Conservation (phyloP, 2,329 filamentous ascomycete genomes). For the Pseudogymnoascus sp. region DNA sequence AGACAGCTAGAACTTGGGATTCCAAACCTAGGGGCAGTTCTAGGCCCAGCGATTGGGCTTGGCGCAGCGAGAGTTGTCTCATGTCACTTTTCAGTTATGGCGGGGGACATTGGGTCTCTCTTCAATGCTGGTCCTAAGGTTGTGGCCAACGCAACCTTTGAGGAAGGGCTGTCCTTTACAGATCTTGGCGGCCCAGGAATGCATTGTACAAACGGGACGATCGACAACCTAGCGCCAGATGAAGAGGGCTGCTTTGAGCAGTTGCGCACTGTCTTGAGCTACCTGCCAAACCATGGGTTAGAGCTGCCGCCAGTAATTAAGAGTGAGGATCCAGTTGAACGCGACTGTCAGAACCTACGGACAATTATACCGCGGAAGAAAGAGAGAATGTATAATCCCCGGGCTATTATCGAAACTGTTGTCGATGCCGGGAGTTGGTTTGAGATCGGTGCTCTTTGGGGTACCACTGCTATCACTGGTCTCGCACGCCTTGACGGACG, state of each 20-base stretch:
- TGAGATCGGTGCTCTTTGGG: constrained; percentile 57
- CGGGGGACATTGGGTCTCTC: constrained; percentile 50
- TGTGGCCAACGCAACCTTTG: constrained; percentile 54
- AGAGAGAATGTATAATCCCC: constrained; percentile 52
- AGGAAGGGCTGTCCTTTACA: constrained; percentile 50
- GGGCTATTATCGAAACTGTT: constrained; percentile 47
- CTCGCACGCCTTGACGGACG: constrained; percentile 49
- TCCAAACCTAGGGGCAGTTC: constrained; percentile 53
- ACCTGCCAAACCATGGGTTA: constrained; percentile 49
- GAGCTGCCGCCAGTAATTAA: constrained; percentile 43
- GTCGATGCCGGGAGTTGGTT: constrained; percentile 52
- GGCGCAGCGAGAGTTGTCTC: constrained; percentile 53
- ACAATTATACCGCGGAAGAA: constrained; percentile 49
- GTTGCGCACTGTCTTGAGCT: constrained; percentile 46
- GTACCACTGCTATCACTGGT: constrained; percentile 51
- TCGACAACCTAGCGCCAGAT: constrained; percentile 54
- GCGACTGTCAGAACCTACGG: constrained; percentile 41
- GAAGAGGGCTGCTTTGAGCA: constrained; percentile 55
- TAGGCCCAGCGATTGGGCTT: constrained; percentile 56
- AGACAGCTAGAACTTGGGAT: constrained; percentile 55
- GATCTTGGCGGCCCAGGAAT: constrained; percentile 53
- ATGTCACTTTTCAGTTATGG: constrained; percentile 60
- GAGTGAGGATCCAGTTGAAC: constrained; percentile 40
- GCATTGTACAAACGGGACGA: constrained; percentile 58
- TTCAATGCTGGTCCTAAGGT: constrained; percentile 59